phyloP scores from a whole-genome alignment of 345 rosid species.

The Corchorus olitorius region DNA sequence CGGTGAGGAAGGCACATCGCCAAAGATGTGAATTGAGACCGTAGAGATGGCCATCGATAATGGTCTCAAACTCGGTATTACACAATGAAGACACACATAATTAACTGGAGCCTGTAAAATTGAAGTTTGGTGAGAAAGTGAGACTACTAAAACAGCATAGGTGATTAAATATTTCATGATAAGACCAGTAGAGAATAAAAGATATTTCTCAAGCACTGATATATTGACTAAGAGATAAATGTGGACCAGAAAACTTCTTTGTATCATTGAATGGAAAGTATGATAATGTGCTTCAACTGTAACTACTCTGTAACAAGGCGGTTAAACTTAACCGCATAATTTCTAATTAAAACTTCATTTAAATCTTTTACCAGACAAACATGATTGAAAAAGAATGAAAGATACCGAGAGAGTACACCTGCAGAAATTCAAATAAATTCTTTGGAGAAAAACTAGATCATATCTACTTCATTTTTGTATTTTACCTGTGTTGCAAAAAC shows the following conservation, averaged over 20 bases:
- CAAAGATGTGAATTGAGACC: conserved; percentile 87
- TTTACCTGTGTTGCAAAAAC: conserved; percentile 96
- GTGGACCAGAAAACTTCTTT: background rate
- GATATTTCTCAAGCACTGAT: background rate
- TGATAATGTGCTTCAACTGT: background rate
- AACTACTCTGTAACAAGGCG: conserved; percentile 9
- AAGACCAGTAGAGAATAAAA: conserved; percentile 1
- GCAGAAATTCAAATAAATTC: background rate
- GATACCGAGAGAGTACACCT: background rate
- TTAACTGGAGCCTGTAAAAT: conserved; percentile 85
- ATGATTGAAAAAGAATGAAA: background rate
- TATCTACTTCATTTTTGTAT: background rate
- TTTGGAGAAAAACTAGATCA: conserved; percentile 16
- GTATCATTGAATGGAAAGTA: background rate
- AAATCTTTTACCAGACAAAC: background rate
- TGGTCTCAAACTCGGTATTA: conserved; percentile 88
- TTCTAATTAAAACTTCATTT: conserved; percentile 6
- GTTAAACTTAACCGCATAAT: conserved; percentile 5
- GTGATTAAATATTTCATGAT: conserved; percentile 12
- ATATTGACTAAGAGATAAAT: background rate
- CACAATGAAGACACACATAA: conserved; percentile 88
- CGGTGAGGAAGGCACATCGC: conserved; percentile 99
- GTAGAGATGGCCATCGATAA: conserved; percentile 94
- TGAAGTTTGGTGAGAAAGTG: background rate
- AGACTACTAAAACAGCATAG: background rate